Base-by-base conservation (phyloP, 176 grass and related monocot genomes). In the Leersia perrieri region DNA sequence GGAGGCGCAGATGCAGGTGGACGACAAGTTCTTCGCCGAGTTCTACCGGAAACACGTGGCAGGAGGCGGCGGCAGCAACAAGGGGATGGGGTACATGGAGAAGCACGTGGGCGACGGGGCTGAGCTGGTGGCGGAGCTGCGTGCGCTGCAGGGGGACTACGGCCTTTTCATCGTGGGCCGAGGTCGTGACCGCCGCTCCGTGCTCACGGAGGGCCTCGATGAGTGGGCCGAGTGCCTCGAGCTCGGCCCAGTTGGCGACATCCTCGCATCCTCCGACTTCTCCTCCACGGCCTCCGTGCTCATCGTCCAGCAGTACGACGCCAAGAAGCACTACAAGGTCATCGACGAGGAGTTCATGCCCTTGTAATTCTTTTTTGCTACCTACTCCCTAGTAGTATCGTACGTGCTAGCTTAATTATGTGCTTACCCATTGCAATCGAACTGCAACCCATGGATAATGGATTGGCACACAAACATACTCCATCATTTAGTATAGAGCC, bases 271-370 rank as follows among this genome's bases (percentile, higher is more conserved):
- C 1, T 85, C 91, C 5, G 91, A 97, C 64, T 97, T 93, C 77
- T 93, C 88, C 0, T 30, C 78, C 11, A 88, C 91, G 0, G 88
- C 88, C 0, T 97, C 89, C 12, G 89, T 91, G 4, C 91, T 97
- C 42, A 71, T 97, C 42, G 85, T 93, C 9, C 94, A 97, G 60
- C 91, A 97, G 51, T 91, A 95, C 77, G 93, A 95, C 25, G 87
- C 81, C 22, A 95, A 82, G 84, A 92, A 92, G 93, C 87, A 89
- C 76, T 95, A 89, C 73, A 90, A 95, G 72, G 81, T 92, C 18
- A 95, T 95, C 38, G 87, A 95, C 47, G 93, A 95, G 7, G 93
- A 95, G 78, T 95, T 95, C 87, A 92, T 92, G 93, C 93, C 90
- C 0, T 66, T 93, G 20, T 92, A 82, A 80, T n/a, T n/a, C n/a